A percentile compares a stretch with the other conserved stretches of the same genome.
These are phyloP conservation scores for Cenococcum geophilum DNA, from an alignment of 495 filamentous ascomycete genomes.

Conservation along the genomic window DNA sequence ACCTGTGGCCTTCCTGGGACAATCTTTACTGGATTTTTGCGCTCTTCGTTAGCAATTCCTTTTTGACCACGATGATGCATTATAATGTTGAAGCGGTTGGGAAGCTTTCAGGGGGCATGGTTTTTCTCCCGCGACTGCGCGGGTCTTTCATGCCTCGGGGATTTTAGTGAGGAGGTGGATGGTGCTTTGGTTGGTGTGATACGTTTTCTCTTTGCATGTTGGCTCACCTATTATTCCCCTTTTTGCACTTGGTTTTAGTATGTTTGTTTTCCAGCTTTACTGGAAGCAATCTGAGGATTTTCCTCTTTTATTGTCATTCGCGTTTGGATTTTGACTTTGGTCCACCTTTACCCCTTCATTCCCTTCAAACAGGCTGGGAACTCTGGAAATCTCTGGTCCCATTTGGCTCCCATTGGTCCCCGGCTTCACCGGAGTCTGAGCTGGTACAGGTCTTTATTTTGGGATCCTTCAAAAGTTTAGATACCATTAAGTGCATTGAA, in stretches of 20 bases:
- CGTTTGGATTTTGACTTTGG: slow-evolving; percentile 7
- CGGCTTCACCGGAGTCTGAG: background rate
- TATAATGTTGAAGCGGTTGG: slow-evolving; percentile 8
- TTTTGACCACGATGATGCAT: slow-evolving; percentile 1
- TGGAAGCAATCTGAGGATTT: background rate
- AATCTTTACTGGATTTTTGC: background rate
- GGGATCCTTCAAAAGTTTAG: background rate
- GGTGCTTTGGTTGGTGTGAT: background rate
- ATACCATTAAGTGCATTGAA: background rate
- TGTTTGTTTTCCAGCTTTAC: background rate
- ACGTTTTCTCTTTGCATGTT: slow-evolving; percentile 10
- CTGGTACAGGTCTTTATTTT: background rate
- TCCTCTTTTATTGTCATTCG: background rate
- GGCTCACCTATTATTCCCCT: slow-evolving; percentile 1
- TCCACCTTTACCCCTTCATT: background rate
- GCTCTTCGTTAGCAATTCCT: background rate
- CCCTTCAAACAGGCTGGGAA: background rate
- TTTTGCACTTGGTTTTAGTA: background rate
- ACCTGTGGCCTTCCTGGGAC: background rate
- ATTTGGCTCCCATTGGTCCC: background rate
- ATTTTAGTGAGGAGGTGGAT: slow-evolving; percentile 1
- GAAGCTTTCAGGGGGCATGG: slow-evolving; percentile 21
- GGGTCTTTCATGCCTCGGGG: slow-evolving; percentile 29
- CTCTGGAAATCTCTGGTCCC: no score
- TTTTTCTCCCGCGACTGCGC: slow-evolving; percentile 18